A percentile compares a stretch with the other conserved stretches of the same genome.
Evolutionary conservation across 192 early-diverging fungal species (phyloP).

Genomic region (Entomortierella lignicola): DNA sequence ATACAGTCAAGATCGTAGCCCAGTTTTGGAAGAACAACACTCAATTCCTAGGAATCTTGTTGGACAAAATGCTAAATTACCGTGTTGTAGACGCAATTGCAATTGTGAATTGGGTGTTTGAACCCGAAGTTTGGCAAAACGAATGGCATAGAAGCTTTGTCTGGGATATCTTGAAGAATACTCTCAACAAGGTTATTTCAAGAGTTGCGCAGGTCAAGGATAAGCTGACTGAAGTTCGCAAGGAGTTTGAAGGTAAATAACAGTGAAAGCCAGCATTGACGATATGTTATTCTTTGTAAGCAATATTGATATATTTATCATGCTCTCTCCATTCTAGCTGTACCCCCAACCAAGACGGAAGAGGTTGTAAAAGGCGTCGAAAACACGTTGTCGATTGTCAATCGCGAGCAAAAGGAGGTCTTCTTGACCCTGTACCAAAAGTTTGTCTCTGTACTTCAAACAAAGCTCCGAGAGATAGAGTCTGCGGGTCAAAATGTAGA

Average conservation of each 20-base stretch:
- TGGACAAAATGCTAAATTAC: conserved; percentile 97
- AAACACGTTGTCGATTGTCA: conserved; percentile 73
- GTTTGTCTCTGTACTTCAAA: conserved; percentile 64
- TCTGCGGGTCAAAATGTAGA: conserved; percentile 17
- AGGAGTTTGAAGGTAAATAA: conserved; percentile 52
- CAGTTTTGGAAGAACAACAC: conserved; percentile 91
- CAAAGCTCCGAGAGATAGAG: conserved; percentile 49
- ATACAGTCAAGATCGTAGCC: conserved; percentile 81
- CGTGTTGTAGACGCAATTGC: conserved; percentile 87
- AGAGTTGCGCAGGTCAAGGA: conserved; percentile 78
- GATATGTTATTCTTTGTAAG: not conserved
- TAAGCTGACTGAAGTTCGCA: conserved; percentile 59
- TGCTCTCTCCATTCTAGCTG: conserved; percentile 24
- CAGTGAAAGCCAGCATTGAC: not conserved
- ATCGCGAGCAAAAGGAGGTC: conserved; percentile 85
- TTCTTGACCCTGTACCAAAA: conserved; percentile 79
- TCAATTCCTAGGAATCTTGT: conserved; percentile 91
- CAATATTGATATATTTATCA: not conserved
- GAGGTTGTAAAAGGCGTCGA: conserved; percentile 58
- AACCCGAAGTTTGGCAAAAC: conserved; percentile 58
- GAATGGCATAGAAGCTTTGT: conserved; percentile 59
- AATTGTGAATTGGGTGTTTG: conserved; percentile 86
- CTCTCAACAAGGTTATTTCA: conserved; percentile 85
- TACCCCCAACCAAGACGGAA: conserved; percentile 32
- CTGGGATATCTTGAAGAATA: conserved; percentile 91